These are phyloP conservation scores for Eimeria acervulina DNA, from an alignment of 169 alveolate genomes.

Conservation along the genomic window DNA sequence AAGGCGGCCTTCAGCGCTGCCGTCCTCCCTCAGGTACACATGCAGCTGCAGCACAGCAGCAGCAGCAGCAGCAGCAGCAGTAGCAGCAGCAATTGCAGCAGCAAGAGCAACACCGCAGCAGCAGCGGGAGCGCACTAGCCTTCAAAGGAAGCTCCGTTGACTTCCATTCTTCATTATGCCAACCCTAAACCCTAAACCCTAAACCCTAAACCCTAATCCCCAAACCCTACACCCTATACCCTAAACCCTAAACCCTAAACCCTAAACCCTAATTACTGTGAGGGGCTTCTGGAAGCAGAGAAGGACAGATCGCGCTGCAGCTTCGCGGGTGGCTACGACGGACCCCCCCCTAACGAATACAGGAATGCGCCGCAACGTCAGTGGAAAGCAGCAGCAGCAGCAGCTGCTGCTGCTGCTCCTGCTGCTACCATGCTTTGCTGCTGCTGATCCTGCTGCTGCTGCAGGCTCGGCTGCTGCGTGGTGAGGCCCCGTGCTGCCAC, in stretches of 20 bases:
- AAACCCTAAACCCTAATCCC: neutral
- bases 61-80: too few species aligned
- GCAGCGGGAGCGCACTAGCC: neutral
- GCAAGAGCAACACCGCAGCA: neutral
- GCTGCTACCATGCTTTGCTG: neutral
- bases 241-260: too few species aligned
- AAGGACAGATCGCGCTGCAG: neutral
- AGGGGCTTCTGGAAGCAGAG: slow-evolving; percentile 1
- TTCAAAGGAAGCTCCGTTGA: too few species aligned
- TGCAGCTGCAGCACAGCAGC: too few species aligned
- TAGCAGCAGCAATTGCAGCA: neutral
- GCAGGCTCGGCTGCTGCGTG: neutral
- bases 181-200: neutral
- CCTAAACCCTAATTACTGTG: neutral
- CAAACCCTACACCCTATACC: too few species aligned
- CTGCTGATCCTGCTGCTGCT: too few species aligned
- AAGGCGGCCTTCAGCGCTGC: slow-evolving; percentile 61
- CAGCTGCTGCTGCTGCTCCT: slow-evolving; percentile 41
- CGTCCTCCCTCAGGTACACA: neutral
- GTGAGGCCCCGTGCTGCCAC: neutral
- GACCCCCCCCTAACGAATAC: slow-evolving; percentile 53
- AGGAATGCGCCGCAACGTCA: slow-evolving; percentile 30
- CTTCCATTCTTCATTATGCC: neutral
- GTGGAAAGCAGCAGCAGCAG: neutral
- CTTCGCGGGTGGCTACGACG: neutral